Evolutionary conservation across 495 filamentous ascomycete genomes (phyloP), one percentile per base, ranked within the genome.

Genomic region (Barbatosphaeria neglecta): DNA sequence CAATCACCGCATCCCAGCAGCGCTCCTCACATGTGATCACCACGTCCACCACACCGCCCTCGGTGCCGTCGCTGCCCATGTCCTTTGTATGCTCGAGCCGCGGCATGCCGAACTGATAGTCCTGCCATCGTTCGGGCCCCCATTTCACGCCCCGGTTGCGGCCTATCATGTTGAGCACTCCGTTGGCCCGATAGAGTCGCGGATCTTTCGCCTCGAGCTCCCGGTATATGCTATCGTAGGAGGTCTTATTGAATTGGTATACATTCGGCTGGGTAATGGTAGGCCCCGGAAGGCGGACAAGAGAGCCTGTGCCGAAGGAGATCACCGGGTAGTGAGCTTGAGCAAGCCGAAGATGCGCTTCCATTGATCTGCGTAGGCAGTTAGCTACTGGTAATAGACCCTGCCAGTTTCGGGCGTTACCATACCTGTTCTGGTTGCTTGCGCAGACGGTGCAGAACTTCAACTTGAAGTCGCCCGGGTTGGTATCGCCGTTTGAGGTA

Each of bases 401-500:
- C 49, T 31, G 43, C 9, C n/a, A 8, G 40, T 35, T 23, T 4
- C 22, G 31, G 13, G 10, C 41, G 22, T n/a, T 6, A 19, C 60
- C 72, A 44, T 71, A 94, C 77, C 90, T 81, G 59, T 97, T 96
- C 55, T 96, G 81, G 59, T 99, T 97, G 55, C 87, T 95, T 4
- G 92, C 92, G 65, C 93, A 99, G 31, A 99, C 92, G 2, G 93
- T 99, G 74, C 93, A 99, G 68, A 97, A 96, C 56, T 84, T 92
- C 37, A 99, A 74, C 60, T 86, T 93, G 74, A 80, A 92, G 20
- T 65, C 74, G 9, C 65, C 64, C 6, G 51, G 18, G 41, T 69
- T 70, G 44, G 61, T 55, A 8, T 69, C 66, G 23, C 63, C 66
- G 50, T 70, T 69, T n/a, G 61, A 53, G 22, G 63, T 49, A 8